phyloP scores from a whole-genome alignment of 2,329 filamentous ascomycete species.

The Sclerotiophoma versabilis region DNA sequence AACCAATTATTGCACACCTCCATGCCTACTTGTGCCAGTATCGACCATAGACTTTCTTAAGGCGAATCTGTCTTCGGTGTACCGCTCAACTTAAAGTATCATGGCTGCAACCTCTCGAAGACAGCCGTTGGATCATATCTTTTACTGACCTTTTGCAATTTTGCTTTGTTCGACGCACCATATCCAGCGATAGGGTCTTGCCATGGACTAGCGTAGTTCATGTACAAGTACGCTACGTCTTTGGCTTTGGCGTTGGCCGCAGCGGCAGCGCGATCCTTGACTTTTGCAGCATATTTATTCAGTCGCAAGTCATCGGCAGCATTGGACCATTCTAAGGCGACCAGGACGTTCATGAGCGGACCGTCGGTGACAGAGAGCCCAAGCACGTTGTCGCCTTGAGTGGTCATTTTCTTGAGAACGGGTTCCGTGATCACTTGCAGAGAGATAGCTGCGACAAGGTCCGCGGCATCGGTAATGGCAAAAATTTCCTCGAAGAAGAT shows the following conservation, averaged over 20 bases:
- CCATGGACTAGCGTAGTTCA: conserved; percentile 56
- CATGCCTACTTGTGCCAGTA: neutral
- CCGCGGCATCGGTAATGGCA: conserved; percentile 22
- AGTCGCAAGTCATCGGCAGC: conserved; percentile 33
- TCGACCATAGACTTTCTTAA: neutral
- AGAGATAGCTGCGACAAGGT: conserved; percentile 28
- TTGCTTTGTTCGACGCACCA: conserved; percentile 46
- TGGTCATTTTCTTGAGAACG: conserved; percentile 28
- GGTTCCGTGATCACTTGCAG: conserved; percentile 39
- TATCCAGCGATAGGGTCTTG: conserved; percentile 54
- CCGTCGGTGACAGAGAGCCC: conserved; percentile 32
- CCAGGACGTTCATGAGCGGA: conserved; percentile 27
- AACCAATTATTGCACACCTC: neutral
- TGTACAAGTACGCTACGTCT: conserved; percentile 46
- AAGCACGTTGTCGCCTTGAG: conserved; percentile 39
- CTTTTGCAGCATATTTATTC: conserved; percentile 22
- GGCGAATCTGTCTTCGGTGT: conserved; percentile 17
- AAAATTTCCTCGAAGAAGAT: conserved; percentile 34
- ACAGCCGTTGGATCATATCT: conserved; percentile 31
- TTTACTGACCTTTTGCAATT: conserved; percentile 22
- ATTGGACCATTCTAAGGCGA: conserved; percentile 31
- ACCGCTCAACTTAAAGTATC: conserved; percentile 34
- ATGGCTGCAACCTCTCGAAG: conserved; percentile 29
- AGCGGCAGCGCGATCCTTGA: conserved; percentile 22
- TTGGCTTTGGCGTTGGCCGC: conserved; percentile 16